Evolutionary conservation across 768 basidiomycete genomes (phyloP).

Genomic region (Leccinellum rugosiceps): DNA sequence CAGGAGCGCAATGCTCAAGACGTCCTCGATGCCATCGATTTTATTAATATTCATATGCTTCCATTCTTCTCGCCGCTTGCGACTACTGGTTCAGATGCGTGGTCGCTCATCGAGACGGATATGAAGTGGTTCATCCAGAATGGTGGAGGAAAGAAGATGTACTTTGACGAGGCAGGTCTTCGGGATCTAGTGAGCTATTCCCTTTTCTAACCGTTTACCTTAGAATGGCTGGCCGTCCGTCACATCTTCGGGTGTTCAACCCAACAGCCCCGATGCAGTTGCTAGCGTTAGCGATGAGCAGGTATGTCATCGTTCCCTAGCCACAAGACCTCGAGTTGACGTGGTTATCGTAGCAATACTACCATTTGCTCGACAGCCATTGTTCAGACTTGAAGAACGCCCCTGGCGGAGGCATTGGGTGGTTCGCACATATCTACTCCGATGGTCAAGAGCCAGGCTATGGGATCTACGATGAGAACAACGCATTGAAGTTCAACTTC

Average conservation of each 20-base stretch:
- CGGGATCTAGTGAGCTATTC: not conserved
- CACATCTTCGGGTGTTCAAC: conserved; percentile 57
- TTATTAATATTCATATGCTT: conserved; percentile 66
- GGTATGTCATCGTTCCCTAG: conserved; percentile 33
- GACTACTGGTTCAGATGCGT: conserved; percentile 49
- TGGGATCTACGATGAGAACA: conserved; percentile 54
- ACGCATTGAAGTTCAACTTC: conserved; percentile 60
- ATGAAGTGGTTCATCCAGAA: conserved; percentile 66
- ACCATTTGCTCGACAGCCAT: conserved; percentile 55
- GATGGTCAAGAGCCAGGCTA: conserved; percentile 67
- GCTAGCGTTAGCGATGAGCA: conserved; percentile 61
- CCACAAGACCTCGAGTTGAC: not conserved
- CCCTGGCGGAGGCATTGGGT: conserved; percentile 63
- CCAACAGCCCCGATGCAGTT: conserved; percentile 61
- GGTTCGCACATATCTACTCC: conserved; percentile 81
- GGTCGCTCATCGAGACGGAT: conserved; percentile 59
- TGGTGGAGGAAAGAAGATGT: conserved; percentile 69
- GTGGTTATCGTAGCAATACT: conserved; percentile 43
- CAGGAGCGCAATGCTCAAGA: conserved; percentile 46
- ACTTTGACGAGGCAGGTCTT: conserved; percentile 57
- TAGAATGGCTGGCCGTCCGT: conserved; percentile 80
- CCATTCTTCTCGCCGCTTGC: conserved; percentile 52
- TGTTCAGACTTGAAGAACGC: conserved; percentile 61
- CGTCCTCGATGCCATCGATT: conserved; percentile 58
- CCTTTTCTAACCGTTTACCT: not conserved